Conservation (phyloP, 2,329 filamentous ascomycete species). For the Penicillium expansum region DNA sequence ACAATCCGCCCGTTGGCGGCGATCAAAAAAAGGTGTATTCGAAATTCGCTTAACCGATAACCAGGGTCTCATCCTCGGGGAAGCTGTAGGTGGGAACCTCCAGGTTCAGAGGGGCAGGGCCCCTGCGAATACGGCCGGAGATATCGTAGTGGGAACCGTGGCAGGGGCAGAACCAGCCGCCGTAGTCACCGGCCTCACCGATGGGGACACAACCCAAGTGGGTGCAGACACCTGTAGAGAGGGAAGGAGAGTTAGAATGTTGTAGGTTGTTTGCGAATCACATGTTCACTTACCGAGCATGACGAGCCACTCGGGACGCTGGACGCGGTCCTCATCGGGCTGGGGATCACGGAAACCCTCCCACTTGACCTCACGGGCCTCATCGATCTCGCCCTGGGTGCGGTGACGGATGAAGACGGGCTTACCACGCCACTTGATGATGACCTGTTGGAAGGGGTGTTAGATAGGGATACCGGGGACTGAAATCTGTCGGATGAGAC, state of each 20-base stretch:
- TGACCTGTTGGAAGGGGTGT: slow-evolving; percentile 60
- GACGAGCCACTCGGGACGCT: slow-evolving; percentile 98
- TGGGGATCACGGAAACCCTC: slow-evolving; percentile 85
- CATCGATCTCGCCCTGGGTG: slow-evolving; percentile 86
- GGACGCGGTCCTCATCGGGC: slow-evolving; percentile 84
- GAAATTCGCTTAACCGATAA: slow-evolving; percentile 75
- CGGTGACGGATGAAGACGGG: slow-evolving; percentile 99
- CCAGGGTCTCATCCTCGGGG: slow-evolving; percentile 79
- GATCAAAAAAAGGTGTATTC: slow-evolving; percentile 11
- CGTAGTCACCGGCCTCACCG: slow-evolving; percentile 95
- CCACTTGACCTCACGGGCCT: slow-evolving; percentile 86
- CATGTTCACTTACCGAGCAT: slow-evolving; percentile 73
- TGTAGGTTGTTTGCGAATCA: background rate
- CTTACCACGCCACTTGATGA: slow-evolving; percentile 99
- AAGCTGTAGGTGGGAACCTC: slow-evolving; percentile 93
- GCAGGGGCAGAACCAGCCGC: slow-evolving; percentile 99
- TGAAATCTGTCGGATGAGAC: background rate
- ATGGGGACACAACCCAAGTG: slow-evolving; percentile 99
- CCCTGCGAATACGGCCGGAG: slow-evolving; percentile 95
- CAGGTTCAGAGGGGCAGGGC: slow-evolving; percentile 94
- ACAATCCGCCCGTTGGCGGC: slow-evolving; percentile 7
- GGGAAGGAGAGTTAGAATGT: background rate
- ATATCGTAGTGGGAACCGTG: slow-evolving; percentile 99
- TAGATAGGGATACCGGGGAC: slow-evolving; percentile 12
- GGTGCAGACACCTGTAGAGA: slow-evolving; percentile 83